Conservation (phyloP, 2,329 filamentous ascomycete genomes). For the Clonostachys rhizophaga region DNA sequence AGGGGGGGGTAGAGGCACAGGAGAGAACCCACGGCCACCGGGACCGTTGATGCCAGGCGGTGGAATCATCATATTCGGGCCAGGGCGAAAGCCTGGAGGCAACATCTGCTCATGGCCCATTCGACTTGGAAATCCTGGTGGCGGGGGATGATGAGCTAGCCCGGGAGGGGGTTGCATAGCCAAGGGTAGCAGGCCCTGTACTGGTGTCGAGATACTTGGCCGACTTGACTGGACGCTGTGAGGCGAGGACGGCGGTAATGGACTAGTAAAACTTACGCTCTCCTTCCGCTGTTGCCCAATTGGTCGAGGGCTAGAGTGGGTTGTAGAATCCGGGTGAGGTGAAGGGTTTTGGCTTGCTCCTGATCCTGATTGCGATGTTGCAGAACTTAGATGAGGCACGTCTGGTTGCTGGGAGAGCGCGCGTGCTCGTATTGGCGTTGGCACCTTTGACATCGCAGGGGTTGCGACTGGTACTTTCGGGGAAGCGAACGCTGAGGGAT, state of each 20-base stretch:
- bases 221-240: slow-evolving; percentile 29
- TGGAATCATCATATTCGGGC: slow-evolving; percentile 38
- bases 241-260: slow-evolving; percentile 49
- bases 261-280: slow-evolving; percentile 33
- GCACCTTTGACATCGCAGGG: slow-evolving; percentile 76
- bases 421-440: slow-evolving; percentile 72
- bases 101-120: slow-evolving; percentile 49
- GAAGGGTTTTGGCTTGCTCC: slow-evolving; percentile 52
- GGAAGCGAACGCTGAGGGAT: slow-evolving; percentile 60
- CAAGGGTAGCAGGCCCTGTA: slow-evolving; percentile 45
- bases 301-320: slow-evolving; percentile 60
- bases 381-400: slow-evolving; percentile 63
- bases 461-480: slow-evolving; percentile 77
- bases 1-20: slow-evolving; percentile 26
- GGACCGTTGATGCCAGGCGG: slow-evolving; percentile 47
- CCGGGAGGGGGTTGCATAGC: slow-evolving; percentile 43
- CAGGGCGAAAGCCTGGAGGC: slow-evolving; percentile 37
- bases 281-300: slow-evolving; percentile 61
- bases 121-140: slow-evolving; percentile 50
- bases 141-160: slow-evolving; percentile 22
- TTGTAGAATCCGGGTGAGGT: slow-evolving; percentile 56
- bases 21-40: slow-evolving; percentile 35
- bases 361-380: slow-evolving; percentile 59
- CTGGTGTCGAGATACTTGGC: slow-evolving; percentile 37
- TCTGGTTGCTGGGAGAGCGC: slow-evolving; percentile 81